Evolutionary conservation across 179 eudicot species (phyloP).

Genomic region (Nepenthes alata): DNA sequence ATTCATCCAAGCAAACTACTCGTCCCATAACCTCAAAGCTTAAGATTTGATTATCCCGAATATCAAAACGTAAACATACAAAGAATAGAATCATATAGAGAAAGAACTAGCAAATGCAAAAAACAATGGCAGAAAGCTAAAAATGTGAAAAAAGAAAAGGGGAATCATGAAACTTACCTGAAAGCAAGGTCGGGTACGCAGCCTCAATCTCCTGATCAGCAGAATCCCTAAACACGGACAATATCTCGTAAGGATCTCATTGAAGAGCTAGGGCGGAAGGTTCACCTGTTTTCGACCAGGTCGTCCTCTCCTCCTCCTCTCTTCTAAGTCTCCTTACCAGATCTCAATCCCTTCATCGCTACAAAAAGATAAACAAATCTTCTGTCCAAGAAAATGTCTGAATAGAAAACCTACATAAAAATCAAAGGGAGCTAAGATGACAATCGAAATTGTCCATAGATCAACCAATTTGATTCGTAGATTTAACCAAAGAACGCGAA

Average conservation of each 20-base stretch:
- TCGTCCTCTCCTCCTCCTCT: constrained; percentile 10
- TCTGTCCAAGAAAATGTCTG: neutral
- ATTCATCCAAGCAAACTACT: neutral
- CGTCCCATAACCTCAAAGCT: too few species aligned
- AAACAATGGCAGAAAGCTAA: constrained; percentile 31
- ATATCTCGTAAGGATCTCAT: constrained; percentile 83
- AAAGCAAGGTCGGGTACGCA: constrained; percentile 87
- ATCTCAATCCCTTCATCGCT: too few species aligned
- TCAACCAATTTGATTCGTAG: too few species aligned
- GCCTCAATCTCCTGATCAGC: constrained; percentile 82
- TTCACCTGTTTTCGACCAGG: constrained; percentile 33
- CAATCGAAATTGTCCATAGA: too few species aligned
- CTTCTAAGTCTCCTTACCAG: neutral
- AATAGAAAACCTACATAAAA: neutral
- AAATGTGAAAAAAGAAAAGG: constrained; percentile 33
- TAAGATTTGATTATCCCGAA: too few species aligned
- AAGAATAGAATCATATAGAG: neutral
- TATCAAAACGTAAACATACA: too few species aligned
- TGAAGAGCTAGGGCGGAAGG: constrained; percentile 38
- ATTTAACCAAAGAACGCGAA: too few species aligned
- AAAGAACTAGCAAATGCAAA: constrained; percentile 33
- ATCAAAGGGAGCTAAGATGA: too few species aligned
- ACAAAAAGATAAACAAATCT: too few species aligned
- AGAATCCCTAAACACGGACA: constrained; percentile 59
- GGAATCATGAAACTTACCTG: constrained; percentile 39